These are phyloP conservation scores for Rhododendron mucronatum DNA, from an alignment of 148 eudicot genomes.

Conservation along the genomic window DNA sequence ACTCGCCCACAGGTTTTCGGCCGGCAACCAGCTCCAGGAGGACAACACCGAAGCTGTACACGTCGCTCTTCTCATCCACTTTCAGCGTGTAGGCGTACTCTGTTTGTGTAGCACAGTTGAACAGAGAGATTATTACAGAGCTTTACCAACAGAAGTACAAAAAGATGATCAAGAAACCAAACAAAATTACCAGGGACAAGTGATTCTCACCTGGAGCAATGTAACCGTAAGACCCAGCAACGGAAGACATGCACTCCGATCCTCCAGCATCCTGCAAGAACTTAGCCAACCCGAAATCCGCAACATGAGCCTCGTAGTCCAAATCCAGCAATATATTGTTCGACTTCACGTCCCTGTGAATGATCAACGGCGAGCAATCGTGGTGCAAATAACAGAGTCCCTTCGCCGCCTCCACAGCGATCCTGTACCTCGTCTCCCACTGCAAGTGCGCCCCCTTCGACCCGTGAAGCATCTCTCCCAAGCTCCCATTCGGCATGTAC, in stretches of 20 bases:
- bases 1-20: conserved; percentile 83
- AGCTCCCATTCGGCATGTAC: conserved; percentile 88
- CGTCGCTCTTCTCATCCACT: conserved; percentile 91
- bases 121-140: neutral
- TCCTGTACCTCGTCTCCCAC: conserved; percentile 86
- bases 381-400: conserved; percentile 91
- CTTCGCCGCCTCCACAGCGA: conserved; percentile 81
- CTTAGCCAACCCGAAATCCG: conserved; percentile 97
- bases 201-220: conserved; percentile 76
- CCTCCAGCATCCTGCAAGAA: conserved; percentile 52
- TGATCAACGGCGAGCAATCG: conserved; percentile 72
- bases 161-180: neutral
- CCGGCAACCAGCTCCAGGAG: conserved; percentile 78
- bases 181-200: neutral
- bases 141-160: neutral
- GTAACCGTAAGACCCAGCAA: conserved; percentile 93
- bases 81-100: conserved; percentile 91
- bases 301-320: conserved; percentile 90
- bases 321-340: conserved; percentile 81
- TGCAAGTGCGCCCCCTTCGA: conserved; percentile 68
- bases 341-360: conserved; percentile 89
- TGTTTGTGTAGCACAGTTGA: conserved; percentile 12
- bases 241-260: conserved; percentile 80
- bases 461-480: conserved; percentile 87
- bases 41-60: conserved; percentile 95